Evolutionary conservation across 768 basidiomycete genomes (phyloP), one percentile per base, ranked within the genome.

Genomic region (Macrolepiota albuminosa): DNA sequence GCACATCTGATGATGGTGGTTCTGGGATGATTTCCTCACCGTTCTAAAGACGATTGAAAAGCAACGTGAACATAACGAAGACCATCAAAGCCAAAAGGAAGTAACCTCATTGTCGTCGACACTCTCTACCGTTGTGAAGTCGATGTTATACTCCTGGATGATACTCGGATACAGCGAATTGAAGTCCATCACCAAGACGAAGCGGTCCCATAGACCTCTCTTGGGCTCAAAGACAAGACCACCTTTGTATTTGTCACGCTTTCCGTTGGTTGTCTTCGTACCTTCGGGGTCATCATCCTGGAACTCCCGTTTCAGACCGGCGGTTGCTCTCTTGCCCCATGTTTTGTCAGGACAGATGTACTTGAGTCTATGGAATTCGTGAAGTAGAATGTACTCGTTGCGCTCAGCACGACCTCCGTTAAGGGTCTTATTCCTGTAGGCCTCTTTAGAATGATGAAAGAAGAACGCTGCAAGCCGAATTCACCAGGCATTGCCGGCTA

Each of bases 111-210:
- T 84, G 66, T 82, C 84, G 29, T 85, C 85, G 8, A 81, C 77
- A 57, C 83, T 82, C 48, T 93, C 90, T 21, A 98, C 88, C 0
- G 97, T 99, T 10, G 97, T 98, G 68, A 98, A 98, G 74, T 98
- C 97, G 65, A 99, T 98, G 71, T 99, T 98, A 70, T 92, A 99
- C 78, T 99, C 97, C 69, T 98, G 97, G 51, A 99, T 99, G 78
- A 99, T 99, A 71, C 92, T 95, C 6, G 97, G 97, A 71, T 99
- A 99, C 58, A 99, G 80, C 61, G 95, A 97, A 74, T 99, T 99
- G 86, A 98, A 99, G 73, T 99, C 97, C 97, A 99, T 99, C 73
- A 99, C 97, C 18, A 99, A 82, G 73, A 98, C 91, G 70, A 81
- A 97, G 67, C 88, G 95, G 77, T 98, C 97, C 92, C 93, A 98